Evolutionary conservation across 495 filamentous ascomycete genomes (phyloP).

Genomic region (Durotheca rogersii): DNA sequence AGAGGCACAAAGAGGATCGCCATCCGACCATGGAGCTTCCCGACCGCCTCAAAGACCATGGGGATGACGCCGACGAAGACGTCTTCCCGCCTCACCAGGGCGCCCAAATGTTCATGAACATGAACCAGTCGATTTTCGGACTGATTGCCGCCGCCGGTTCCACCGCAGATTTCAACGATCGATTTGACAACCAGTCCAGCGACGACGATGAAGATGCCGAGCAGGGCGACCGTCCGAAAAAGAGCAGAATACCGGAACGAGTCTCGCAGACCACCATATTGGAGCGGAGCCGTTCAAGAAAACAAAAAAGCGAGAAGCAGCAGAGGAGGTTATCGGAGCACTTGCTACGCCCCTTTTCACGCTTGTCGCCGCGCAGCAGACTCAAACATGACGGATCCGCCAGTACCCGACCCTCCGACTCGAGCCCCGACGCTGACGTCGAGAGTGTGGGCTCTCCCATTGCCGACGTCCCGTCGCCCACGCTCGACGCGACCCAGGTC

Average conservation of each 20-base stretch:
- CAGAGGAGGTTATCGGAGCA: constrained; percentile 62
- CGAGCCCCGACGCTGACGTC: constrained; percentile 16
- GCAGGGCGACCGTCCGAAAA: constrained; percentile 14
- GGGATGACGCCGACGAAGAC: constrained; percentile 66
- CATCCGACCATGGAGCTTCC: constrained; percentile 70
- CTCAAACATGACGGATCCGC: constrained; percentile 39
- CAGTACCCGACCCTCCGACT: constrained; percentile 21
- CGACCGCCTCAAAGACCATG: constrained; percentile 72
- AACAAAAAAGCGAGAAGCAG: constrained; percentile 43
- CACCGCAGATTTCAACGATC: constrained; percentile 71
- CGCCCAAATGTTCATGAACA: constrained; percentile 59
- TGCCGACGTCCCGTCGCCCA: constrained; percentile 6
- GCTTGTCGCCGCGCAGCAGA: constrained; percentile 36
- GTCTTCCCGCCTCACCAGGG: constrained; percentile 61
- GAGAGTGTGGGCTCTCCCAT: constrained; percentile 17
- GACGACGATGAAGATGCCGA: constrained; percentile 70
- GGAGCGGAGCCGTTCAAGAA: constrained; percentile 22
- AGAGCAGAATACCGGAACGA: constrained; percentile 25
- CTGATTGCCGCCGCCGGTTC: constrained; percentile 90
- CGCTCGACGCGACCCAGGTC: constrained; percentile 35
- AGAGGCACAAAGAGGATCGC: constrained; percentile 57
- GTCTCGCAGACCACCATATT: constrained; percentile 43
- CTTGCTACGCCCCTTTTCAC: constrained; percentile 56
- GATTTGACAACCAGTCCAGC: constrained; percentile 77
- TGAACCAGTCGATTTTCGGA: constrained; percentile 95